phyloP scores from a whole-genome alignment of 2,329 filamentous ascomycete species.

The Parascedosporium putredinis region DNA sequence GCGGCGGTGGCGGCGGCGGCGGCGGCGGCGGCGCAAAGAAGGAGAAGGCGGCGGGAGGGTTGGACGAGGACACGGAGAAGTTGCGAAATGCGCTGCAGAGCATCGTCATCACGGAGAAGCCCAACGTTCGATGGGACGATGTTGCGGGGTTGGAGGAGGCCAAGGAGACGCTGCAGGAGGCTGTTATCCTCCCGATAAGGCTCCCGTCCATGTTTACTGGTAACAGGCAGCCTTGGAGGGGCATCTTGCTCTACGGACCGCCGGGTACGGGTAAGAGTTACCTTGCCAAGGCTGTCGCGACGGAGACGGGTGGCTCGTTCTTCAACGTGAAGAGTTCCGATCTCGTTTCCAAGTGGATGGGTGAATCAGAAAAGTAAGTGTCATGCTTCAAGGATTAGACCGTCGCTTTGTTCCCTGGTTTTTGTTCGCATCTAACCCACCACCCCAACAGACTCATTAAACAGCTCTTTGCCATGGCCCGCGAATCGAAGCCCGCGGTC shows the following conservation, averaged over 20 bases:
- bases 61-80: conserved; percentile 92
- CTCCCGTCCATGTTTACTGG: conserved; percentile 94
- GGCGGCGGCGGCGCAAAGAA: conserved; percentile 59
- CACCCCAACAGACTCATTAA: conserved; percentile 65
- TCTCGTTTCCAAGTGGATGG: conserved; percentile 99
- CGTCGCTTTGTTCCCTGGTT: conserved; percentile 12
- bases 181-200: conserved; percentile 94
- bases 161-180: conserved; percentile 96
- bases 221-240: conserved; percentile 96
- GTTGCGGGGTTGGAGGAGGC: conserved; percentile 88
- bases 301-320: conserved; percentile 97
- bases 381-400: neutral
- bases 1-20: conserved; percentile 47
- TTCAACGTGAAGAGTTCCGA: conserved; percentile 98
- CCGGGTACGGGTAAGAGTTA: conserved; percentile 98
- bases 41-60: conserved; percentile 52
- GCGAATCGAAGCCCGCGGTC: conserved; percentile 95
- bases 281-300: conserved; percentile 92
- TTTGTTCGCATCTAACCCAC: conserved; percentile 12
- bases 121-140: conserved; percentile 96
- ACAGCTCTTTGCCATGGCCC: conserved; percentile 92
- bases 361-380: conserved; percentile 83
- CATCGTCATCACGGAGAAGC: conserved; percentile 88
- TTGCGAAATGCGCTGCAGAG: conserved; percentile 81
- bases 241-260: conserved; percentile 89